A percentile compares a stretch with the other conserved stretches of the same genome.
These are phyloP conservation scores for Saccharomycopsis malanga DNA, from an alignment of 805 yeast species.

Conservation along the genomic window DNA sequence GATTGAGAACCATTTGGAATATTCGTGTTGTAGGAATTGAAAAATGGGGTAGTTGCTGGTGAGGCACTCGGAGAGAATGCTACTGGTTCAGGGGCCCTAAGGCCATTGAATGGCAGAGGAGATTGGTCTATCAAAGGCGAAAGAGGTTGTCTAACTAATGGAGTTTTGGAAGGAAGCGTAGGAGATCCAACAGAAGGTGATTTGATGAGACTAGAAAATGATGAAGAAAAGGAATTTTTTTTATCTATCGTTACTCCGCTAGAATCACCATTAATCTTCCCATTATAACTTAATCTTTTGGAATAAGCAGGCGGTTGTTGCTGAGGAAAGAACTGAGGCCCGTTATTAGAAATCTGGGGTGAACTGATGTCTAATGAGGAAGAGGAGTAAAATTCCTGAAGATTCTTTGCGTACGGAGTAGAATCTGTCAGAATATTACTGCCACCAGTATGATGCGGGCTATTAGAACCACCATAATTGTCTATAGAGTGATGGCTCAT, in stretches of 20 bases:
- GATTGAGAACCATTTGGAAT: not conserved
- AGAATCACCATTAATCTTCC: not conserved
- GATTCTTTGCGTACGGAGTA: conserved; percentile 8
- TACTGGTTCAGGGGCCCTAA: conserved; percentile 5
- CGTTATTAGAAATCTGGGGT: not conserved
- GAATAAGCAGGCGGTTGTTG: conserved; percentile 15
- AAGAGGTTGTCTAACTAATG: too few relatives aligned
- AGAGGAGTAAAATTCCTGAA: conserved; percentile 2
- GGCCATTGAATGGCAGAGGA: not conserved
- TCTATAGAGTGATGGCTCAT: not conserved
- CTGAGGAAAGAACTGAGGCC: conserved; percentile 9
- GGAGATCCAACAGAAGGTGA: not conserved
- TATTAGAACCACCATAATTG: not conserved
- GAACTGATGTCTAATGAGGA: conserved; percentile 1
- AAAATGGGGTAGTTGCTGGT: not conserved
- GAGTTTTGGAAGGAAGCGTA: not conserved
- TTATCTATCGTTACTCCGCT: not conserved
- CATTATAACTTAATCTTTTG: not conserved
- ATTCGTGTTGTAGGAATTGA: too few relatives aligned
- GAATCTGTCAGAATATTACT: not conserved
- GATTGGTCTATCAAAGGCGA: too few relatives aligned
- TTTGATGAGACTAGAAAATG: not conserved
- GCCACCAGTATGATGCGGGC: not conserved
- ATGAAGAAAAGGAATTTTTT: not conserved
- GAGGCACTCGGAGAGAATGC: conserved; percentile 2